Percentiles rank a stretch among this genome's conserved stretches.
Evolutionary conservation across 2,329 filamentous ascomycete genomes (phyloP).

Genomic region (Daldinia sp.): DNA sequence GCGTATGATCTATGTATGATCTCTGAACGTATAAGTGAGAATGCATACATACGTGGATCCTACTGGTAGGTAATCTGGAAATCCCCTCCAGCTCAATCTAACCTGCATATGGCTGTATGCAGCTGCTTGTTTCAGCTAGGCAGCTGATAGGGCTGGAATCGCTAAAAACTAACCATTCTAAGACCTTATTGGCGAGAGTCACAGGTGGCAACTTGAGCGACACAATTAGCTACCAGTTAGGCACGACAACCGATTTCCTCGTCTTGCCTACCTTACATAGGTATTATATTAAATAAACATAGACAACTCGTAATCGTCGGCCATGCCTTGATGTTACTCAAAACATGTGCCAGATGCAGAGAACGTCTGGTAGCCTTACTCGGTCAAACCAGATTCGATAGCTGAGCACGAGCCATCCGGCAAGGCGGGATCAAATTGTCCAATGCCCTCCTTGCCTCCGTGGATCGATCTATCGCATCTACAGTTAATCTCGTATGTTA

Average conservation of each 20-base stretch:
- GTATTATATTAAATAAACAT: background rate
- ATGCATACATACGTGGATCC: slow-evolving; percentile 10
- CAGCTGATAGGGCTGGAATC: slow-evolving; percentile 42
- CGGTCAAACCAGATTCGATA: slow-evolving; percentile 20
- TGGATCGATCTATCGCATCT: slow-evolving; percentile 25
- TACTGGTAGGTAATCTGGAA: slow-evolving; percentile 16
- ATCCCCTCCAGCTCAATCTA: slow-evolving; percentile 39
- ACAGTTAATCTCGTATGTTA: slow-evolving; percentile 7
- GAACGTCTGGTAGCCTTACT: slow-evolving; percentile 17
- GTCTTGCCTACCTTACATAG: slow-evolving; percentile 6
- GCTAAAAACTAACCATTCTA: slow-evolving; percentile 23
- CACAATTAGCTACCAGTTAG: slow-evolving; percentile 17
- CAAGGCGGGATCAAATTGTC: slow-evolving; percentile 2
- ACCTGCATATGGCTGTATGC: slow-evolving; percentile 37
- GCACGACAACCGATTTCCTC: slow-evolving; percentile 22
- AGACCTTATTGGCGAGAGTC: slow-evolving; percentile 25
- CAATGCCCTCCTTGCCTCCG: background rate
- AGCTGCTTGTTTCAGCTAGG: slow-evolving; percentile 42
- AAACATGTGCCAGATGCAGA: slow-evolving; percentile 24
- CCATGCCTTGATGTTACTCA: slow-evolving; percentile 34
- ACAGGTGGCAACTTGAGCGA: slow-evolving; percentile 25
- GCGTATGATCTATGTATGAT: slow-evolving; percentile 1
- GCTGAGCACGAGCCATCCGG: slow-evolving; percentile 22
- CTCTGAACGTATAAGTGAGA: slow-evolving; percentile 18
- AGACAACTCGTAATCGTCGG: slow-evolving; percentile 24